These are phyloP conservation scores for Blastobotrys malaysiensis DNA, from an alignment of 1,139 yeast species.

Conservation along the genomic window DNA sequence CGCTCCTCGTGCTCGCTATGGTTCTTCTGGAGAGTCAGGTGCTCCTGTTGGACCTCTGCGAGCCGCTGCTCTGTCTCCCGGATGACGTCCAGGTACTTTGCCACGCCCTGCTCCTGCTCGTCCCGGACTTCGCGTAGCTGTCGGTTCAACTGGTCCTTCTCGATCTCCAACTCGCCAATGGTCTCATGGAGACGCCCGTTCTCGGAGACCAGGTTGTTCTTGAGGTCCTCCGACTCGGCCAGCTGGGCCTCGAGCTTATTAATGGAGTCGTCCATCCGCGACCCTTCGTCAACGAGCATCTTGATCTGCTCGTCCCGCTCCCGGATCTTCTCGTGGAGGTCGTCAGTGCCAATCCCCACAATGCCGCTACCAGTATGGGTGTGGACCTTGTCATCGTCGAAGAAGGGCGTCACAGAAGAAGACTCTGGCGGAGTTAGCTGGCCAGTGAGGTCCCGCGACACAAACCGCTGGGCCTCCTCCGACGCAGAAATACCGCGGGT, in stretches of 20 bases:
- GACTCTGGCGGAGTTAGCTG: slow-evolving; percentile 15
- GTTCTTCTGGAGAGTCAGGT: slow-evolving; percentile 13
- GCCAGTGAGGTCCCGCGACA: slow-evolving; percentile 2
- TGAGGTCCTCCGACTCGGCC: slow-evolving; percentile 28
- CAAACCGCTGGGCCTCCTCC: background rate
- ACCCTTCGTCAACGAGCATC: slow-evolving; percentile 28
- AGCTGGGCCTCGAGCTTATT: slow-evolving; percentile 28
- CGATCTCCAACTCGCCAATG: slow-evolving; percentile 26
- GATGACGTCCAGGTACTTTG: slow-evolving; percentile 9
- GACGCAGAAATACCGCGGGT: background rate
- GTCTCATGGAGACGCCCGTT: slow-evolving; percentile 29
- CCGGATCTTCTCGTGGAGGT: slow-evolving; percentile 15
- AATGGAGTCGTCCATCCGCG: slow-evolving; percentile 28
- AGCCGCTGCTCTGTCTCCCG: slow-evolving; percentile 9
- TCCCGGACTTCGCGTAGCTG: slow-evolving; percentile 1
- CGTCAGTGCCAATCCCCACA: slow-evolving; percentile 3
- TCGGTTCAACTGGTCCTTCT: slow-evolving; percentile 1
- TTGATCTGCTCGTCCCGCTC: slow-evolving; percentile 30
- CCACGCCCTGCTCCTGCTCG: slow-evolving; percentile 10
- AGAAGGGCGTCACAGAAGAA: background rate
- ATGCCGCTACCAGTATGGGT: background rate
- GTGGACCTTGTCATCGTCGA: background rate
- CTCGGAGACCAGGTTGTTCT: slow-evolving; percentile 30
- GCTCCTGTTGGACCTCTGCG: slow-evolving; percentile 15
- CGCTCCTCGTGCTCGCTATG: slow-evolving; percentile 8